Evolutionary conservation across 495 filamentous ascomycete genomes (phyloP).

Genomic region (Aspergillus campestris): DNA sequence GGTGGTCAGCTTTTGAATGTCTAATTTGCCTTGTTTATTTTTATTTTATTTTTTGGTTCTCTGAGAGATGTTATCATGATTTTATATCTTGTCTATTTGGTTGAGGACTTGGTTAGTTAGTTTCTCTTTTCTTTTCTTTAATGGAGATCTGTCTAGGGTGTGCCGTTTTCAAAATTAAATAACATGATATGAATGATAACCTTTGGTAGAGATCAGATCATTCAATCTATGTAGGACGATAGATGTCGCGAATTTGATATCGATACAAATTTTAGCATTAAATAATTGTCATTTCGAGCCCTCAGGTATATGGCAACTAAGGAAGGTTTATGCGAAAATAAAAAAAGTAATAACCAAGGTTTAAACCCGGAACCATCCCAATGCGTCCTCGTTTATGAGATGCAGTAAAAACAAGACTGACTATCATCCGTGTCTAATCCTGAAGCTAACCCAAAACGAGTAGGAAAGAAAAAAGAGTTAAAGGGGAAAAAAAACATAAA

Average conservation of each 20-base stretch:
- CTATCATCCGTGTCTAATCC: too few species aligned
- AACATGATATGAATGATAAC: not conserved
- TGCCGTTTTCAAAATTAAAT: not conserved
- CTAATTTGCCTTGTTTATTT: too few species aligned
- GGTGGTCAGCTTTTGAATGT: not conserved
- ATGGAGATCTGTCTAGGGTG: too few species aligned
- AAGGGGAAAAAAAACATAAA: not conserved
- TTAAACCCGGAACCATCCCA: slow-evolving; percentile 2
- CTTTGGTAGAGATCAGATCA: too few species aligned
- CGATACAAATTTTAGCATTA: too few species aligned
- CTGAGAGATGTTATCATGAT: too few species aligned
- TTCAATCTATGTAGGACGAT: too few species aligned
- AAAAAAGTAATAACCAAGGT: not conserved
- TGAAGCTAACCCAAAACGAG: not conserved
- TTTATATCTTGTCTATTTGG: too few species aligned
- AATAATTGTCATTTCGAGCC: not conserved
- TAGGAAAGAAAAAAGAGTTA: not conserved
- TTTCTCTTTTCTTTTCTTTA: too few species aligned
- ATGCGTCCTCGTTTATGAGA: not conserved
- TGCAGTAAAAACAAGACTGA: not conserved
- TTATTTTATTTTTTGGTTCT: too few species aligned
- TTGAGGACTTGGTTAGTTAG: too few species aligned
- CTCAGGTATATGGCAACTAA: not conserved
- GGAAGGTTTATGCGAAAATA: not conserved
- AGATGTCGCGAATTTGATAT: too few species aligned